Base-by-base conservation (phyloP, 2,329 filamentous ascomycete species). In the Hymenoscyphus fructigenus region DNA sequence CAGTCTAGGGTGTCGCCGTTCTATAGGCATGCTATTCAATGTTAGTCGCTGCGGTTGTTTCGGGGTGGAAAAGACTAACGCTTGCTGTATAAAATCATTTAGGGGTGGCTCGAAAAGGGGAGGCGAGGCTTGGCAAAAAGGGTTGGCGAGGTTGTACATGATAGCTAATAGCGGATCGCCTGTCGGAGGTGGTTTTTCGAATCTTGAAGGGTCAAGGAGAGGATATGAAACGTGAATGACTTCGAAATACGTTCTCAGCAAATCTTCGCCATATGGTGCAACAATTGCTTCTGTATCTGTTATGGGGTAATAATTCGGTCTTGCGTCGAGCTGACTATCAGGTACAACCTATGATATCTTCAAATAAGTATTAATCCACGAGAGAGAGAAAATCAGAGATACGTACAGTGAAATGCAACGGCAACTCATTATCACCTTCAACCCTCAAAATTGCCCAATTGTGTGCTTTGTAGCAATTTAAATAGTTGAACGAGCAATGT, bases 401-500 rank as follows among this genome's bases (percentile, higher is more conserved):
- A 63, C 69, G 29, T 65, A 69, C 70, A n/a, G 70, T 71, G 47
- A 72, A 72, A 57, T 69, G 67, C 34, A 72, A 59, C 26, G 69
- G 69, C 12, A 67, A 62, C 44, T 70, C 67, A 57, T 28, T 61
- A 34, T 69, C 68, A 1, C 68, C 68, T 44, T 70, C 72, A 3
- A 72, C 65, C 41, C 69, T 66, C 41, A 72, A 57, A 55, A 69
- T 65, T n/a, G 69, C 67, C 71, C 70, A 73, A 55, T 72, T 70
- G 29, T 60, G 60, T 12, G 66, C 66, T 61, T 68, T 69, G 58
- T 72, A 73, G 58, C 69, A 73, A 56, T 72, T 71, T 44, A 69
- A 62, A 50, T 70, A 63, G 63, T 73, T 70, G 66, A 73, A 73
- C 14, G 70, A 69, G 61, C 68, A 73, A 64, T 73, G 70, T 28